Conservation (phyloP, 2,329 filamentous ascomycete species). For the Achaetomium macrosporum region DNA sequence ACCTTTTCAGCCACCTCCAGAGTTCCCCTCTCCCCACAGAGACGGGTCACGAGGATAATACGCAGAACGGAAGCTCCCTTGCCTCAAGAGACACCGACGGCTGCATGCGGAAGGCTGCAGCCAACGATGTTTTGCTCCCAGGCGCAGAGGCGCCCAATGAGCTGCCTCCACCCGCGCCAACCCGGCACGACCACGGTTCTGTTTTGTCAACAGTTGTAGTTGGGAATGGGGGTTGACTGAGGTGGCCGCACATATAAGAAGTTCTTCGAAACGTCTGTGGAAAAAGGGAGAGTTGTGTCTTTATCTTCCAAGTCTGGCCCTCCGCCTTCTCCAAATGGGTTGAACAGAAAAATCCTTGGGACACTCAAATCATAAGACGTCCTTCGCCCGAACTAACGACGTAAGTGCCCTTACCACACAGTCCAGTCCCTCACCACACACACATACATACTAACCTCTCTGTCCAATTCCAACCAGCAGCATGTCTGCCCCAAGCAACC, state of each 20-base stretch:
- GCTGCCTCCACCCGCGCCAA: slow-evolving; percentile 7
- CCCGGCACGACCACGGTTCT: slow-evolving; percentile 4
- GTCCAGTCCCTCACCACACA: no score
- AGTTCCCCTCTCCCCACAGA: background rate
- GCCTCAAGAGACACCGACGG: slow-evolving; percentile 7
- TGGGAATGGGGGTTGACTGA: slow-evolving; percentile 6
- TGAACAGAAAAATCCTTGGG: background rate
- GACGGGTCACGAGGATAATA: slow-evolving; percentile 8
- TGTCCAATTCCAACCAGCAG: background rate
- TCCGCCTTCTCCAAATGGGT: background rate
- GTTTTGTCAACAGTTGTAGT: slow-evolving; percentile 8
- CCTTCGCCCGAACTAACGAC: background rate
- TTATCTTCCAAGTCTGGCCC: background rate
- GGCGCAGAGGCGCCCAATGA: slow-evolving; percentile 10
- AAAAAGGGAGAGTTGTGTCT: background rate
- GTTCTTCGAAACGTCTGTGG: no score
- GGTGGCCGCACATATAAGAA: background rate
- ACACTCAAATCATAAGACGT: background rate
- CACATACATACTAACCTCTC: background rate
- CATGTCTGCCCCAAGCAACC: background rate
- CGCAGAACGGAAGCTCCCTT: background rate
- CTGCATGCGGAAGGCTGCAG: background rate
- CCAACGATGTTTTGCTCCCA: background rate
- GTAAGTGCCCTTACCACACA: no score
- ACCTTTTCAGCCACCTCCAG: background rate